Evolutionary conservation across 805 yeast species (phyloP), one percentile per base, ranked within the genome.

Genomic region (Gaillardinia entomophila): DNA sequence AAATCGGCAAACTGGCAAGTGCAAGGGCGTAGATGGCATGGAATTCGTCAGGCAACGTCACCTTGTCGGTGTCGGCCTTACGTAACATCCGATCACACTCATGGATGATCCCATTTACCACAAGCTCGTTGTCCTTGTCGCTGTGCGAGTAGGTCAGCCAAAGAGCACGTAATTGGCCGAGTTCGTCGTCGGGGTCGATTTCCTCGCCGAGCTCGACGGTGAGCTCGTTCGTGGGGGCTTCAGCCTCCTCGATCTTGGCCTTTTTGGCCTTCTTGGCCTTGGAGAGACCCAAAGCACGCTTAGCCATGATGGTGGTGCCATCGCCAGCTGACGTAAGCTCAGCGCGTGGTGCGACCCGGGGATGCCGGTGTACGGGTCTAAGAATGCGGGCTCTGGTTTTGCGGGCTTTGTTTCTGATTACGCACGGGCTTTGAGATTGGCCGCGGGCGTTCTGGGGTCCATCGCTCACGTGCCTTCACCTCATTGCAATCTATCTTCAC

Each of bases 81-180:
- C 89, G 67, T 42, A 88, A 65, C 22, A 87, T 53, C 31, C 94
- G 62, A 49, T 90, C 96, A 61, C 95, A 83, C 53, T 90, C 97
- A 47, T 89, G 96, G n/a, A 90, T 73, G 4, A 89, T 71, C 16
- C 96, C 97, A 48, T 88, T 83, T 36, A 83, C 52, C 23, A 83
- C 70, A 38, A 78, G 58, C 49, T 80, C 84, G 41, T 73, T 75
- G 15, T 79, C 82, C 35, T 73, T 73, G 3, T 72, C 76, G 2
- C 82, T 66, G 4, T 62, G 53, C 26, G 60, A 46, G 57, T 75
- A 85, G 3, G 85, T 77, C 12, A 64, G 58, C 82, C 89, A 86
- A 26, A 89, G 60, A 1, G 83, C 94, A 37, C 59, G 62, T 37
- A 89, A 58, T 53, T 87, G 95, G 5, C 77, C 77, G n/a, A 85